Evolutionary conservation across 2,329 filamentous ascomycete genomes (phyloP).

Genomic region (Botrytis fragariae): DNA sequence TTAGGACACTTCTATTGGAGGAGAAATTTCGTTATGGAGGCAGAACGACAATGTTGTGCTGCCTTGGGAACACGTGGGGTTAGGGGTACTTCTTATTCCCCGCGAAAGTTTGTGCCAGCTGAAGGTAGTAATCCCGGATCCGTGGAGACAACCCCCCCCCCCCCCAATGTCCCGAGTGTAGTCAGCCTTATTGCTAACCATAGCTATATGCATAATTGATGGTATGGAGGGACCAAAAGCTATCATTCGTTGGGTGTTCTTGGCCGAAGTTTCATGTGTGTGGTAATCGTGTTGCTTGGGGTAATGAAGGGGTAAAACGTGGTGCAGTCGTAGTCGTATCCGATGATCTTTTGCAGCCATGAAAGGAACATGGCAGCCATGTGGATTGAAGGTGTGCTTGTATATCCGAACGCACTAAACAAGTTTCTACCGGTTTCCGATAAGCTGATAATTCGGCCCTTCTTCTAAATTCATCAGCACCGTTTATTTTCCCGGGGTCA

Average conservation of each 20-base stretch:
- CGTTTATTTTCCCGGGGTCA: not conserved
- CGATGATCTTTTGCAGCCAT: not conserved
- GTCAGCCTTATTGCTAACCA: not conserved
- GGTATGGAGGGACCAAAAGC: not conserved
- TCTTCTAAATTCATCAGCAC: not conserved
- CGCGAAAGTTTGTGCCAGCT: not conserved
- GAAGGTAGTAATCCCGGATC: not conserved
- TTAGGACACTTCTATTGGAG: not conserved
- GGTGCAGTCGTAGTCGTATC: not conserved
- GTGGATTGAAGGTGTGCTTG: not conserved
- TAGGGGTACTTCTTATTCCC: not conserved
- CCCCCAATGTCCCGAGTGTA: not conserved
- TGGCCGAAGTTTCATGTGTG: slow-evolving; percentile 7
- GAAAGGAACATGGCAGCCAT: slow-evolving; percentile 1
- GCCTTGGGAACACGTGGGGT: not conserved
- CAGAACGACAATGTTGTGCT: not conserved
- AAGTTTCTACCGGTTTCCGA: not conserved
- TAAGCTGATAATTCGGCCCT: slow-evolving; percentile 3
- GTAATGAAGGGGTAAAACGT: not conserved
- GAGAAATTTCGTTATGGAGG: not conserved
- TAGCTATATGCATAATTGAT: not conserved
- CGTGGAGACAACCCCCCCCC: not conserved
- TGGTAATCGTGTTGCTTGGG: not conserved
- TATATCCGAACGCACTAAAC: not conserved
- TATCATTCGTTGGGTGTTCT: not conserved